A percentile compares a stretch with the other conserved stretches of the same genome.
These are phyloP conservation scores for Apiotrichum porosum DNA, from an alignment of 1,284 basidiomycete genomes.

Conservation along the genomic window DNA sequence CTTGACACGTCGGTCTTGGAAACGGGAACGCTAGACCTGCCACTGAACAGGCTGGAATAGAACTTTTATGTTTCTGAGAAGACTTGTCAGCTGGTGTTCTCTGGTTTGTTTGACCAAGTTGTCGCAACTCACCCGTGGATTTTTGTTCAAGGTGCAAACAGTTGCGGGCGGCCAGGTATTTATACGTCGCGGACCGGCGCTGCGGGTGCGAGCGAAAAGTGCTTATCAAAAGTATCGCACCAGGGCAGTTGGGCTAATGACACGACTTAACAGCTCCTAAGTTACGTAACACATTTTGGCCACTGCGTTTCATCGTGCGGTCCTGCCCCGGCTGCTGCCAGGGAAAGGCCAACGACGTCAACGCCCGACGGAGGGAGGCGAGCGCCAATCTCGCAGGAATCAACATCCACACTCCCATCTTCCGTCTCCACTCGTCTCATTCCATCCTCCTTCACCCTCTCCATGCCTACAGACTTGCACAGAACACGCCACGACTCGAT, in stretches of 20 bases:
- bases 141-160: constrained; percentile 35
- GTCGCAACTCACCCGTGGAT: constrained; percentile 27
- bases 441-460: too few species aligned
- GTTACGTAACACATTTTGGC: too few species aligned
- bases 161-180: background rate
- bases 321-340: too few species aligned
- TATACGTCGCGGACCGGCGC: background rate
- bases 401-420: too few species aligned
- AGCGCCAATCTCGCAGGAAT: too few species aligned
- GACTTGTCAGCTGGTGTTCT: background rate
- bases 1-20: constrained; percentile 34
- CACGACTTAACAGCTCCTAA: too few species aligned
- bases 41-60: constrained; percentile 43
- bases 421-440: too few species aligned
- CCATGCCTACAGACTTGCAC: constrained; percentile 2
- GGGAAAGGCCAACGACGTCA: too few species aligned
- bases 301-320: too few species aligned
- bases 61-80: constrained; percentile 46
- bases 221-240: too few species aligned
- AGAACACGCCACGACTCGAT: constrained; percentile 13
- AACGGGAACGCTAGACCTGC: constrained; percentile 48
- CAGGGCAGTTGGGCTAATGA: too few species aligned
- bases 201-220: background rate
- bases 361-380: too few species aligned
- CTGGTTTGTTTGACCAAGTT: background rate